Conservation (phyloP, 2,329 filamentous ascomycete species). For the Parastagonospora avenae region DNA sequence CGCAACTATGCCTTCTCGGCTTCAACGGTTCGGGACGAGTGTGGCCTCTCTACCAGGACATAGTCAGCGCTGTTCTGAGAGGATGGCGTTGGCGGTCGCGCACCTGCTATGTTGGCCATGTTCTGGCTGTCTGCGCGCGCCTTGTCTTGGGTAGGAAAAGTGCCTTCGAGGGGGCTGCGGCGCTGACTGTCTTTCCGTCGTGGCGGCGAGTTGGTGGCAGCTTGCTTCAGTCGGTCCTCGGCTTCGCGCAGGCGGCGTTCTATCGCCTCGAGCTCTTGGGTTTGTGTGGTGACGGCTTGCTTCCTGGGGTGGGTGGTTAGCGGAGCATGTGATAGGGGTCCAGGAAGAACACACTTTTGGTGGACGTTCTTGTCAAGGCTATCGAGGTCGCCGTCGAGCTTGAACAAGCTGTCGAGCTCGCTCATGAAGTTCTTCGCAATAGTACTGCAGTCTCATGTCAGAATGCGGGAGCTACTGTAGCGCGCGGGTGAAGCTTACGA, state of each 20-base stretch:
- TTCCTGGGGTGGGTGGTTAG: constrained; percentile 62
- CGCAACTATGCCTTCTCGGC: constrained; percentile 14
- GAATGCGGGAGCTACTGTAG: constrained; percentile 27
- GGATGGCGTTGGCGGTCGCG: constrained; percentile 35
- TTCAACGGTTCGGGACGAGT: constrained; percentile 21
- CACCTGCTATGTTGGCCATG: constrained; percentile 36
- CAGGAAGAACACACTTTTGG: constrained; percentile 72
- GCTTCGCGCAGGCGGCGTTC: constrained; percentile 84
- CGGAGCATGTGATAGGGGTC: neutral
- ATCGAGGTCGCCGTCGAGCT: constrained; percentile 78
- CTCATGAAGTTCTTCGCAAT: constrained; percentile 86
- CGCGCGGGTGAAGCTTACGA: constrained; percentile 65
- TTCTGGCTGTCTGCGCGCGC: constrained; percentile 24
- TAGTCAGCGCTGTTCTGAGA: constrained; percentile 44
- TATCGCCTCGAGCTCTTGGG: constrained; percentile 81
- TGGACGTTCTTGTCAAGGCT: constrained; percentile 76
- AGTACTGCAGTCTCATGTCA: constrained; percentile 63
- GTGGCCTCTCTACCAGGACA: constrained; percentile 44
- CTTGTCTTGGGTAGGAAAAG: constrained; percentile 35
- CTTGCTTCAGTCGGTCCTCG: constrained; percentile 70
- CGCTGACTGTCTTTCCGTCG: constrained; percentile 38
- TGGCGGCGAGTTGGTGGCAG: constrained; percentile 39
- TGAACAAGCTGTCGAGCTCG: constrained; percentile 87
- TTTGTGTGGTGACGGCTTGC: constrained; percentile 74
- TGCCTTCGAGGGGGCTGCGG: constrained; percentile 26